Percentiles rank a stretch among this genome's conserved stretches.
Evolutionary conservation across 257 asterid species (phyloP).

Genomic region (Plantago elongata): DNA sequence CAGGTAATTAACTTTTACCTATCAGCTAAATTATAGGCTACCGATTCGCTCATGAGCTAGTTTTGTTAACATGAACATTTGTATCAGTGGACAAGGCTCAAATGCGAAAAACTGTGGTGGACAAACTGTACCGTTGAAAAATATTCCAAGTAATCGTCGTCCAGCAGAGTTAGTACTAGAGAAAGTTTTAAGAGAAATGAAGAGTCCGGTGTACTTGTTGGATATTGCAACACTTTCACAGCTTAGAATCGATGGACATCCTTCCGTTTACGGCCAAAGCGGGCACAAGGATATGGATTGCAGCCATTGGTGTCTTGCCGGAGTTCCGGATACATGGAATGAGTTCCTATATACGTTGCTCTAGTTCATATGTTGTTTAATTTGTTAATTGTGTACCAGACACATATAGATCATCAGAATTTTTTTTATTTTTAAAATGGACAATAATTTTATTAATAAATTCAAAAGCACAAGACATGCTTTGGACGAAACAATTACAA

Average conservation of each 20-base stretch:
- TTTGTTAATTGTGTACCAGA: no score
- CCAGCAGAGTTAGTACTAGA: conserved; percentile 35
- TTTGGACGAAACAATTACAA: no score
- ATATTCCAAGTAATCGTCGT: conserved; percentile 24
- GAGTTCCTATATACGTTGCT: conserved; percentile 19
- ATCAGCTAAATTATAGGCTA: no score
- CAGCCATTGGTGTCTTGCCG: conserved; percentile 45
- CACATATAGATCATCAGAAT: no score
- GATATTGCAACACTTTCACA: conserved; percentile 26
- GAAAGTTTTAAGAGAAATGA: conserved; percentile 27
- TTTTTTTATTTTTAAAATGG: no score
- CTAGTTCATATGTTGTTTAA: conserved; percentile 3
- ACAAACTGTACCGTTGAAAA: conserved; percentile 20
- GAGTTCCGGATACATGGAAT: conserved; percentile 44
- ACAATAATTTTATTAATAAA: no score
- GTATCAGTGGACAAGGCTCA: no score
- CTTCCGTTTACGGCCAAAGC: conserved; percentile 36
- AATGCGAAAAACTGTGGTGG: conserved; percentile 18
- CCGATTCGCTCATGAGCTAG: no score
- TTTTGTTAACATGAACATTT: no score
- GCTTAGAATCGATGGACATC: conserved; percentile 39
- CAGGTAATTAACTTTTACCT: conserved; percentile 14
- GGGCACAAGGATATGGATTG: conserved; percentile 29
- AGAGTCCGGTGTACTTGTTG: conserved; percentile 26
- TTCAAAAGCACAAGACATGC: no score